Conservation (phyloP, 2,329 filamentous ascomycete species). For the Karstenula rhodostoma region DNA sequence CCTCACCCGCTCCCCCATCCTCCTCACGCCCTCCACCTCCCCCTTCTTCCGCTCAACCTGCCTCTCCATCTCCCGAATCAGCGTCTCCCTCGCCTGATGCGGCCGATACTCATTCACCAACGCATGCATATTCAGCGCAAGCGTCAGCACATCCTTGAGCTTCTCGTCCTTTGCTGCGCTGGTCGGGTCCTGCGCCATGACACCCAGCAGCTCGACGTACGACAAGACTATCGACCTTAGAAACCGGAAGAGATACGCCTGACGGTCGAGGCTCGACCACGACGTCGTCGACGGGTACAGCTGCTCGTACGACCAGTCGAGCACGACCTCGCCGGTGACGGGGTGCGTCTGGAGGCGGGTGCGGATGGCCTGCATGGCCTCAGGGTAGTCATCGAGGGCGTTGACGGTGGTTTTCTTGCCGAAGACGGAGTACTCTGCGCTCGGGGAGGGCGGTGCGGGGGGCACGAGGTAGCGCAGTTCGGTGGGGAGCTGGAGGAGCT, state of each 20-base stretch:
- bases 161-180: slow-evolving; percentile 74
- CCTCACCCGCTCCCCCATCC: slow-evolving; percentile 75
- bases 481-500: slow-evolving; percentile 64
- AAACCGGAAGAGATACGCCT: slow-evolving; percentile 74
- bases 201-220: slow-evolving; percentile 83
- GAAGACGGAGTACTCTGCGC: slow-evolving; percentile 75
- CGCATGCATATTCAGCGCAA: slow-evolving; percentile 92
- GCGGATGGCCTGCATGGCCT: slow-evolving; percentile 36
- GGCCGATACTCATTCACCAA: slow-evolving; percentile 93
- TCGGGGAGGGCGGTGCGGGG: slow-evolving; percentile 74
- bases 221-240: slow-evolving; percentile 87
- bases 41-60: slow-evolving; percentile 75
- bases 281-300: slow-evolving; percentile 66
- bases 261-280: slow-evolving; percentile 58
- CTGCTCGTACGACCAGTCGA: slow-evolving; percentile 75
- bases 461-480: slow-evolving; percentile 83
- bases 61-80: slow-evolving; percentile 88
- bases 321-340: slow-evolving; percentile 59
- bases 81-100: slow-evolving; percentile 87
- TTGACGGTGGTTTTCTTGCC: slow-evolving; percentile 65
- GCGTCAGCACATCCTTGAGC: slow-evolving; percentile 77
- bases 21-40: slow-evolving; percentile 75
- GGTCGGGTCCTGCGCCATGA: slow-evolving; percentile 59
- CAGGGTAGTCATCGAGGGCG: slow-evolving; percentile 34
- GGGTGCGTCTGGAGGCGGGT: slow-evolving; percentile 30